Base-by-base conservation (phyloP, 441 rosid genomes). In the Jatropha multifida region DNA sequence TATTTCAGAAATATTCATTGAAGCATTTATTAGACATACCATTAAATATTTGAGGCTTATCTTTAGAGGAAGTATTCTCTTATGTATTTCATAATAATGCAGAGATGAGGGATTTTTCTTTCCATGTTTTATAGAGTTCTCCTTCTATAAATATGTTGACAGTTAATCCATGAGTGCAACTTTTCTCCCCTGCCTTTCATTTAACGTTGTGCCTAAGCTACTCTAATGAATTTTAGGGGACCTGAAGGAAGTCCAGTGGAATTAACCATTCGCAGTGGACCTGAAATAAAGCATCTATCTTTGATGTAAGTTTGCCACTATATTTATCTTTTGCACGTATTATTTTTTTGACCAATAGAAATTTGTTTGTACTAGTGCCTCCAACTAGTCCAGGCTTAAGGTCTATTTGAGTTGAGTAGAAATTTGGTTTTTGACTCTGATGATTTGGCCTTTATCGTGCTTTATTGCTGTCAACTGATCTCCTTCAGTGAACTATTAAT, bases 181-280 rank as follows among this genome's bases (percentile, higher is more conserved):
- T 32, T 32, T 32, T 32, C 32, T 32, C 32, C 32, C 32, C 32
- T 32, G 32, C 32, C 32, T 11, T 27, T 20, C 42, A 11, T 44
- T 44, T 44, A 44, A 44, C 1, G 7, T 72, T 32, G 68, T n/a
- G 15, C 42, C 69, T 68, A 71, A 78, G 52, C 61, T 77, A 76
- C 26, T 77, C 13, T 65, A 23, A 44, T 79, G 38, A 37, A 83
- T 77, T 84, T 76, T 78, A 95, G 99, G 93, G 99, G 99, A 74
- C 90, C 94, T 73, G 98, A 93, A 81, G 98, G 99, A 80, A 95
- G 96, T 75, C 78, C 80, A 55, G 99, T 95, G 74, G 90, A 93
- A 77, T 76, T 95, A 80, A 91, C 90, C 18, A 75, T 93, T 73
- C 88, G 80, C 68, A 90, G 96, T 79, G 94, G 99, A 84, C 80